These are phyloP conservation scores for Chrysosporium keratinophilum DNA, from an alignment of 2,329 filamentous ascomycete genomes.

Conservation along the genomic window DNA sequence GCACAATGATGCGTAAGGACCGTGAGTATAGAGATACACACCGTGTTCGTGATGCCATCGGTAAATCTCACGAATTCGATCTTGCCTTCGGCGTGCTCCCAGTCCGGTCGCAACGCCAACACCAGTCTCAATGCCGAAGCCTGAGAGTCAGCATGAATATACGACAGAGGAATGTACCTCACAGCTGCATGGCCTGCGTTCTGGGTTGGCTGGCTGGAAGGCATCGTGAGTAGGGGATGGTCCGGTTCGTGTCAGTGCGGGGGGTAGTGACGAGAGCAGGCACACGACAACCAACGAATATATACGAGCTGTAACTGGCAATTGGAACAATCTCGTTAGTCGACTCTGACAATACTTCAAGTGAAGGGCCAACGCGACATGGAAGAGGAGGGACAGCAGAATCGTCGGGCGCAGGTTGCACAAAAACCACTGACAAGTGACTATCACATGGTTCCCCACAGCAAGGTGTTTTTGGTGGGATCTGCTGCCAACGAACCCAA, in stretches of 20 bases:
- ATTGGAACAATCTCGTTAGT: too few species aligned
- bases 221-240: background rate
- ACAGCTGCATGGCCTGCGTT: slow-evolving; percentile 19
- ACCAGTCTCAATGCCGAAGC: slow-evolving; percentile 71
- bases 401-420: background rate
- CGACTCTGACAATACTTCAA: background rate
- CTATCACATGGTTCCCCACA: slow-evolving; percentile 5
- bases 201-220: slow-evolving; percentile 5
- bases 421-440: background rate
- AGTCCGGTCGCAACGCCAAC: slow-evolving; percentile 69
- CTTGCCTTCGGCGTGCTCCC: slow-evolving; percentile 61
- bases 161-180: slow-evolving; percentile 60
- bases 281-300: too few species aligned
- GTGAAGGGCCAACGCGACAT: background rate
- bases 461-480: background rate
- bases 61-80: slow-evolving; percentile 87
- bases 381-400: background rate
- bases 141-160: slow-evolving; percentile 66
- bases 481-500: background rate
- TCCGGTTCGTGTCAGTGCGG: background rate
- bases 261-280: background rate
- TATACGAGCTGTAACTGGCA: too few species aligned
- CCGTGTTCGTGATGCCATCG: slow-evolving; percentile 95
- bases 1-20: background rate
- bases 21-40: slow-evolving; percentile 30